Evolutionary conservation across 352 stramenopile species (phyloP), one percentile per base, ranked within the genome.

Genomic region (Globisporangium mamillatum): DNA sequence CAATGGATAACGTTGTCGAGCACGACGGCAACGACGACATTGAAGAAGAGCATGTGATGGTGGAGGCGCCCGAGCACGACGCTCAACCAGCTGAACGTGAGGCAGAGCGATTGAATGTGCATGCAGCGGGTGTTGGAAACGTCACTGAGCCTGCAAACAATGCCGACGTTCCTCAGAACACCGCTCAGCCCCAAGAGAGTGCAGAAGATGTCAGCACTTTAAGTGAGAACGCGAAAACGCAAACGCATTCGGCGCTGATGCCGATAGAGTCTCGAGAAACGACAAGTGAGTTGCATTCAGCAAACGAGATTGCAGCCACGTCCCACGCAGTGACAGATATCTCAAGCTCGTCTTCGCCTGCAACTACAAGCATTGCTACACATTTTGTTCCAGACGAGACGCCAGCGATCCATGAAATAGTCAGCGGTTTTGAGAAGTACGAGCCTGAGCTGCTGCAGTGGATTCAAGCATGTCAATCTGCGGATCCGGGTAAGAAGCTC

Each of bases 401-500:
- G 0, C 12, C 34, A 29, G 14, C 41, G 18, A 38, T 20, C n/a
- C 36, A 63, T 18, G 63, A 53, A 63, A 14, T 12, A 29, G 22
- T 54, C 18, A 54, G 32, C 0, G 60, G 69, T 29, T 72, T 91
- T 20, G 75, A 80, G 24, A 76, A 80, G 22, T 81, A 78, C 54
- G 69, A 80, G 22, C 75, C 76, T 3, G 83, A 90, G 70, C 72
- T 91, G 10, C 56, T 84, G 22, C 71, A 81, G 60, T 90, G 76
- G 76, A 72, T 91, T 60, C 67, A 73, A 20, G 70, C 79, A 58
- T 75, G 74, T 14, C 76, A 79, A 24, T 67, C 64, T 34, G 71
- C 79, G 14, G 71, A 77, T 44, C 62, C 69, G 48, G 64, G 63
- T 68, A 62, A 22, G 24, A 27, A 44, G 41, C 41, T 55, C 24